Conservation (phyloP, 164 flowering plant species). For the Vitis cinerea region DNA sequence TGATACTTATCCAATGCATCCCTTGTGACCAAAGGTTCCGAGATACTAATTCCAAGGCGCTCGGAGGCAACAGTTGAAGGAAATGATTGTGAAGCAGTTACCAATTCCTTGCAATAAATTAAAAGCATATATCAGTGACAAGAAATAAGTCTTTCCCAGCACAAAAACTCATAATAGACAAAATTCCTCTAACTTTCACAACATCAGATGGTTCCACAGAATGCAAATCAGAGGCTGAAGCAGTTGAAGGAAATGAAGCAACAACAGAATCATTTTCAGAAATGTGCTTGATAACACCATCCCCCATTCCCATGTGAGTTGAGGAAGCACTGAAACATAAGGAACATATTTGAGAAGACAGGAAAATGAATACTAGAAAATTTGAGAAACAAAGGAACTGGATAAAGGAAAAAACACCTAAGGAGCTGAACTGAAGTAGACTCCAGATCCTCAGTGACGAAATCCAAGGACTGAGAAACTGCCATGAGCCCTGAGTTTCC, state of each 20-base stretch:
- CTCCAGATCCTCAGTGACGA: constrained; percentile 61
- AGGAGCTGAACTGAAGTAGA: constrained; percentile 40
- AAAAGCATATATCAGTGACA: constrained; percentile 5
- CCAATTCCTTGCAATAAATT: constrained; percentile 47
- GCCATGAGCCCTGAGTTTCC: constrained; percentile 46
- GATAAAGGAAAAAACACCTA: constrained; percentile 38
- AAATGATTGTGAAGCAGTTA: constrained; percentile 41
- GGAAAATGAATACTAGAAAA: not conserved
- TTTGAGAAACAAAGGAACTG: not conserved
- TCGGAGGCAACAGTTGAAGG: constrained; percentile 49
- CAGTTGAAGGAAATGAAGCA: constrained; percentile 44
- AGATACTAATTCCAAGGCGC: constrained; percentile 43
- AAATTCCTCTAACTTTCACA: constrained; percentile 44
- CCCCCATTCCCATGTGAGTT: constrained; percentile 42
- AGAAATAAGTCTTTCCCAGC: not conserved
- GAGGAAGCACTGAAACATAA: constrained; percentile 48
- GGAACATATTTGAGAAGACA: not conserved
- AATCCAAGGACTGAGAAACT: constrained; percentile 54
- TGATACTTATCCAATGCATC: constrained; percentile 90
- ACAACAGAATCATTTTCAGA: constrained; percentile 40
- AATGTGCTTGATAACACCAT: constrained; percentile 40
- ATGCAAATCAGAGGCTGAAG: constrained; percentile 47
- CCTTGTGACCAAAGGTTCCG: constrained; percentile 73
- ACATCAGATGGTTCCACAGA: constrained; percentile 38
- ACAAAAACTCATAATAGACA: not conserved